These are phyloP conservation scores for Scenedesmus sp. DNA, from an alignment of 163 green algal species.

Conservation along the genomic window DNA sequence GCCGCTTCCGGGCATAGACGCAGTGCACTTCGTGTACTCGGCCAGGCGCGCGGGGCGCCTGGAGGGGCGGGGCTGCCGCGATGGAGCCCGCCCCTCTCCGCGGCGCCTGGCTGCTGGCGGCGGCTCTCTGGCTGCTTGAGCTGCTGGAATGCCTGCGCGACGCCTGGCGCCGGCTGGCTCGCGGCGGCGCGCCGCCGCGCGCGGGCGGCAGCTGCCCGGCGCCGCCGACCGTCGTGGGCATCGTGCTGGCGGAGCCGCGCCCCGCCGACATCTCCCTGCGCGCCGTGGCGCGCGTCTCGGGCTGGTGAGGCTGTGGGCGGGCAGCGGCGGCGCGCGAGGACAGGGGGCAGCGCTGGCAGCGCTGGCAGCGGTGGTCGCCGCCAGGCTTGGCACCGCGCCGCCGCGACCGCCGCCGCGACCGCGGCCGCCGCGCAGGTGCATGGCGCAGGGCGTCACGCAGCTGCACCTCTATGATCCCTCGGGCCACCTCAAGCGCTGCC, in stretches of 20 bases:
- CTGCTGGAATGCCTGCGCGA: neutral
- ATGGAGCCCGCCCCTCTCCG: too few species aligned
- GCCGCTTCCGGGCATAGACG: too few species aligned
- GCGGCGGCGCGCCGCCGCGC: neutral
- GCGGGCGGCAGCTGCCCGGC: constrained; percentile 2
- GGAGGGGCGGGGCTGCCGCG: too few species aligned
- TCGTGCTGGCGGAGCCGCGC: constrained; percentile 25
- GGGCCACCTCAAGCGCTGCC: constrained; percentile 22
- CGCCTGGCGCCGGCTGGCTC: neutral
- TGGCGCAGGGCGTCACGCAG: constrained; percentile 14
- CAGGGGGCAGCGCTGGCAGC: too few species aligned
- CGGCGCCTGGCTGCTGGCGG: too few species aligned
- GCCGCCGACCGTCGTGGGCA: constrained; percentile 5
- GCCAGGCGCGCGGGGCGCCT: too few species aligned
- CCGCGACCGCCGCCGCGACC: too few species aligned
- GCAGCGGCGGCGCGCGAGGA: too few species aligned
- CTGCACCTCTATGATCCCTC: constrained; percentile 27
- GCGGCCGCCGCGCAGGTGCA: constrained; percentile 28
- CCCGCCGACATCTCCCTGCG: constrained; percentile 14
- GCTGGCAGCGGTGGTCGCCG: too few species aligned
- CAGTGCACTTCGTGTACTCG: too few species aligned
- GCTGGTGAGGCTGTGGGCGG: constrained; percentile 34
- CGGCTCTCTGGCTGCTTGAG: neutral
- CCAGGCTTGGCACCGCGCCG: neutral
- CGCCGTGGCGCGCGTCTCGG: constrained; percentile 2